Percentiles rank a stretch among this genome's conserved stretches.
These are phyloP conservation scores for Botrytis paeoniae DNA, from an alignment of 2,329 filamentous ascomycete genomes.

Conservation along the genomic window DNA sequence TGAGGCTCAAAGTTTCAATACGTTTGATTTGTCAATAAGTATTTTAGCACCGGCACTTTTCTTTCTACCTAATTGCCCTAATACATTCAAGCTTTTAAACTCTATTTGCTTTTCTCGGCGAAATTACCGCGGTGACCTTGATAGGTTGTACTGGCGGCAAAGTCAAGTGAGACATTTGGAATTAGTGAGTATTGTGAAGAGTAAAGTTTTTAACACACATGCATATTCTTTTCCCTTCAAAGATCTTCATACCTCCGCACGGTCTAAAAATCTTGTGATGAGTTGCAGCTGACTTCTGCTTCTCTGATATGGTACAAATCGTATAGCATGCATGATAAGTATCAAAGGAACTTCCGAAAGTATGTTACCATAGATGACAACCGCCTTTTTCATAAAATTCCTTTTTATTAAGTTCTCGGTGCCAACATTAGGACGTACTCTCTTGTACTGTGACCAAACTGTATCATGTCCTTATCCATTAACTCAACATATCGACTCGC, in stretches of 20 bases:
- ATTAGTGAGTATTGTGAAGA: background rate
- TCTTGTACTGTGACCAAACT: slow-evolving; percentile 81
- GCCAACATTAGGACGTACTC: slow-evolving; percentile 95
- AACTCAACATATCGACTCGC: slow-evolving; percentile 81
- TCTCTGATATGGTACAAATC: background rate
- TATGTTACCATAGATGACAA: background rate
- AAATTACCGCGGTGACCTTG: background rate
- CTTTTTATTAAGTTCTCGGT: slow-evolving; percentile 26
- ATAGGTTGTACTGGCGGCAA: background rate
- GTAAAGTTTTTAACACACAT: background rate
- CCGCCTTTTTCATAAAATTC: background rate
- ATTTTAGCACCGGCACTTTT: slow-evolving; percentile 2
- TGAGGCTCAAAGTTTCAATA: background rate
- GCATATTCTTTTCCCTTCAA: background rate
- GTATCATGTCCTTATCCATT: slow-evolving; percentile 81
- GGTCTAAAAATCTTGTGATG: background rate
- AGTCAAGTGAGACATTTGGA: background rate
- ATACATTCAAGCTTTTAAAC: background rate
- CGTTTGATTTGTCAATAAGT: background rate
- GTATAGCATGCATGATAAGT: background rate
- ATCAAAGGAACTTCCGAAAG: background rate
- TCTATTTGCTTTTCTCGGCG: background rate
- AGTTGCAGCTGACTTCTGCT: slow-evolving; percentile 14
- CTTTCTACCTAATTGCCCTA: background rate
- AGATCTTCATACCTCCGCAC: background rate